Percentiles rank a stretch among this genome's conserved stretches.
phyloP scores from a whole-genome alignment of 2,329 filamentous ascomycete genomes.

The Fusarium sp. region DNA sequence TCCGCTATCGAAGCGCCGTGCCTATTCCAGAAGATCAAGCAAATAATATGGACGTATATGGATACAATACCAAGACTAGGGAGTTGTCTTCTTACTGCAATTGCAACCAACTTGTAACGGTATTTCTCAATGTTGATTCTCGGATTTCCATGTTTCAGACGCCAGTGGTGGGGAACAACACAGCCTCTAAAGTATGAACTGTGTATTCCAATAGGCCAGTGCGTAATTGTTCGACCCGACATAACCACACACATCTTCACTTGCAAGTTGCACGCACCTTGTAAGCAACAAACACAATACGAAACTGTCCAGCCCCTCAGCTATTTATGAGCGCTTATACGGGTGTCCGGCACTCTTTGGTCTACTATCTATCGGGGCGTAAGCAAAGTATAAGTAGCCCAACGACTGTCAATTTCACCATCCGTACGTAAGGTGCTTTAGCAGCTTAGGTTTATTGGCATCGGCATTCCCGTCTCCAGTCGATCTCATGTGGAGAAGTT shows the following conservation, averaged over 20 bases:
- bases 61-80: not conserved
- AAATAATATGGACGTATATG: not conserved
- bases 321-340: constrained; percentile 8
- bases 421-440: too few species aligned
- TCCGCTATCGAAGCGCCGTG: constrained; percentile 25
- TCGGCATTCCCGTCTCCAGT: constrained; percentile 40
- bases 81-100: not conserved
- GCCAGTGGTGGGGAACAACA: not conserved
- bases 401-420: not conserved
- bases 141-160: constrained; percentile 11
- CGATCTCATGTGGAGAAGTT: constrained; percentile 31
- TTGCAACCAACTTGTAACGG: too few species aligned
- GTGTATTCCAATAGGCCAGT: constrained; percentile 22
- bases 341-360: constrained; percentile 6
- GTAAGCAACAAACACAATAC: constrained; percentile 6
- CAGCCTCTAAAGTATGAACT: too few species aligned
- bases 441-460: not conserved
- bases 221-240: constrained; percentile 17
- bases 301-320: constrained; percentile 8
- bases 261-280: constrained; percentile 5
- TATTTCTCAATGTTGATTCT: not conserved
- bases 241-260: not conserved
- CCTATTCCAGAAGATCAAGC: constrained; percentile 37
- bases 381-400: not conserved
- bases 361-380: not conserved